Conservation (phyloP, 1,284 basidiomycete species). For the Trichosporon faecale region DNA sequence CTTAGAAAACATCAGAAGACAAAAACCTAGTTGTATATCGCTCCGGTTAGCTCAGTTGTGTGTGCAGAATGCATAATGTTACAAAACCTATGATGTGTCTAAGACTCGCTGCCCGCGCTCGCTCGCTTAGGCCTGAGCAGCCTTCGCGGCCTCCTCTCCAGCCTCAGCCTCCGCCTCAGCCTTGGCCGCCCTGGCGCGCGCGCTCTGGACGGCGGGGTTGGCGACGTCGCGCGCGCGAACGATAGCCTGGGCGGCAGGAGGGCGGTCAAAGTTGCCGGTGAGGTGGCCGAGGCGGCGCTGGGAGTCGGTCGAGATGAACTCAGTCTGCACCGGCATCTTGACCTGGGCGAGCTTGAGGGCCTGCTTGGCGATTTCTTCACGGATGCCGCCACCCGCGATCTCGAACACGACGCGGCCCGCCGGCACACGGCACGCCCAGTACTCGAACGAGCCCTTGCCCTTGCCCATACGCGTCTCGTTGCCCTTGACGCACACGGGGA, state of each 20-base stretch:
- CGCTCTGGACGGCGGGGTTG: not conserved
- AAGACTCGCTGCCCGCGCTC: not conserved
- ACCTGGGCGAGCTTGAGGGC: conserved; percentile 84
- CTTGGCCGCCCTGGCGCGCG: not conserved
- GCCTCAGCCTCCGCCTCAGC: not conserved
- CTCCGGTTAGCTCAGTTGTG: not conserved
- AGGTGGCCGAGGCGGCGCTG: conserved; percentile 71
- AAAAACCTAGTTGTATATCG: not conserved
- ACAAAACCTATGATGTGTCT: not conserved
- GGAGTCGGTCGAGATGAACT: conserved; percentile 72
- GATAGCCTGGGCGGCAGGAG: conserved; percentile 28
- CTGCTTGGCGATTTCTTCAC: conserved; percentile 88
- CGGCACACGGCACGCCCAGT: conserved; percentile 91
- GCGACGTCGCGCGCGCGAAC: not conserved
- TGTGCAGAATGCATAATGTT: conserved; percentile 10
- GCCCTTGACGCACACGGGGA: conserved; percentile 97
- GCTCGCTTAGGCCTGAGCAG: not conserved
- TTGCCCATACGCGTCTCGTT: conserved; percentile 99
- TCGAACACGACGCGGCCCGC: conserved; percentile 94
- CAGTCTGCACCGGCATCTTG: conserved; percentile 83
- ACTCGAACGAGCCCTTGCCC: conserved; percentile 96
- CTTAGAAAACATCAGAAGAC: not conserved
- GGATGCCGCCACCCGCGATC: conserved; percentile 83
- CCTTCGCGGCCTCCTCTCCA: not conserved
- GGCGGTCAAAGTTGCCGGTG: conserved; percentile 33